These are phyloP conservation scores for Colletotrichum noveboracense DNA, from an alignment of 2,329 filamentous ascomycete species.

Conservation along the genomic window DNA sequence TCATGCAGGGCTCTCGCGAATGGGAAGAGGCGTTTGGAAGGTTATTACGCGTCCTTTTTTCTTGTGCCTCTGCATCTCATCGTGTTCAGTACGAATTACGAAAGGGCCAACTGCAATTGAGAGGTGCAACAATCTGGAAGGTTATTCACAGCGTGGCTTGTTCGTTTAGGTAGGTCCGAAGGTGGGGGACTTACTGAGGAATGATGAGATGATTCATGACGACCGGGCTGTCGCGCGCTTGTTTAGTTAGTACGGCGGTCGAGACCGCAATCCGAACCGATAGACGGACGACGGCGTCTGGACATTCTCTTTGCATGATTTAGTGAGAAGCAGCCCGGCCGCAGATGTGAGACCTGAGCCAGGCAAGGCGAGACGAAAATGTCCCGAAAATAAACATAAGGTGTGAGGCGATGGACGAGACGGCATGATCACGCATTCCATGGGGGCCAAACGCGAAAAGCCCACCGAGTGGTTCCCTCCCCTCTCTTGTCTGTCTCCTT, in stretches of 20 bases:
- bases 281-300: neutral
- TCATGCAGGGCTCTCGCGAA: constrained; percentile 6
- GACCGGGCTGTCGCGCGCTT: constrained; percentile 12
- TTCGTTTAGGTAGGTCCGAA: neutral
- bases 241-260: neutral
- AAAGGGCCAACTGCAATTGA: neutral
- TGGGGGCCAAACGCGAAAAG: neutral
- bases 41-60: constrained; percentile 15
- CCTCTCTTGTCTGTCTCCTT: neutral
- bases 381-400: neutral
- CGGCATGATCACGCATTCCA: neutral
- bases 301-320: neutral
- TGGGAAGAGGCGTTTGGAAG: neutral
- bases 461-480: neutral
- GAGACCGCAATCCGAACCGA: neutral
- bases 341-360: neutral
- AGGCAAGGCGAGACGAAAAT: neutral
- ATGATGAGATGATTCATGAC: neutral
- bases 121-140: neutral
- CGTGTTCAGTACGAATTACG: neutral
- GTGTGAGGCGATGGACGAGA: neutral
- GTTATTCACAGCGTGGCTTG: neutral
- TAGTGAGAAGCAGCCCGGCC: neutral
- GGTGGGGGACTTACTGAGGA: neutral
- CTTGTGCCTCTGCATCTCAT: neutral